Base-by-base conservation (phyloP, 306 rosid genomes). In the Gillenia trifoliata region DNA sequence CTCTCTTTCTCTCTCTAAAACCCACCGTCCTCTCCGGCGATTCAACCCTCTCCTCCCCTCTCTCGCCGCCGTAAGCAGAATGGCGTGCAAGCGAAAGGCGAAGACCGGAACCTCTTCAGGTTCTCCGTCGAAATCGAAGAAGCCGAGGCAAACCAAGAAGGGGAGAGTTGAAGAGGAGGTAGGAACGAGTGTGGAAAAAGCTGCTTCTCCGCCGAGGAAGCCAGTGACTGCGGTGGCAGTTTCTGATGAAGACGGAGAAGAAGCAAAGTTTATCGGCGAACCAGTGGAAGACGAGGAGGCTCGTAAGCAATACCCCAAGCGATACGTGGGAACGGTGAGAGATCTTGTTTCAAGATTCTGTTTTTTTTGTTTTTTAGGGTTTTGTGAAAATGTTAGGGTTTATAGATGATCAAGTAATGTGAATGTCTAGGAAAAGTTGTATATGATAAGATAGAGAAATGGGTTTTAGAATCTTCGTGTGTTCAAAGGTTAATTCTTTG, bases 281-380 rank as follows among this genome's bases (percentile, higher is more conserved):
- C 83, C 79, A 0, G 30, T 89, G 71, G 65, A 84, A 0, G 80
- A 34, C 0, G 61, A 68, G 23, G 89, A 89, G 61, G 97, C 97
- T 4, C 76, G 74, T 36, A 60, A 15, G 6, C 85, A 90, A 17
- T 91, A 92, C 93, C 93, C 97, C 1, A 43, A 77, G 1, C 83
- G 92, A 8, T 91, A 91, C n/a, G 60, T 20, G 33, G 76, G 49
- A 26, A 63, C 80, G 88, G 89, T 79, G 36, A 64, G 36, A 45
- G 7, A 25, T 25, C 23, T 49, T 29, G n/a, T 64, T 62, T 12
- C 15, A 31, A 36, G 52, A 36, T 45, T 45, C 5, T 17, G 2
- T 11, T 63, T 55, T 8, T 6, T 66, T 61, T 11, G 31, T 1
- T 33, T 19, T 45, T 34, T 22, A 29, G 12, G 8, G 20, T 67